Conservation (phyloP, 140 eudicot species). For the Cichorium intybus region DNA sequence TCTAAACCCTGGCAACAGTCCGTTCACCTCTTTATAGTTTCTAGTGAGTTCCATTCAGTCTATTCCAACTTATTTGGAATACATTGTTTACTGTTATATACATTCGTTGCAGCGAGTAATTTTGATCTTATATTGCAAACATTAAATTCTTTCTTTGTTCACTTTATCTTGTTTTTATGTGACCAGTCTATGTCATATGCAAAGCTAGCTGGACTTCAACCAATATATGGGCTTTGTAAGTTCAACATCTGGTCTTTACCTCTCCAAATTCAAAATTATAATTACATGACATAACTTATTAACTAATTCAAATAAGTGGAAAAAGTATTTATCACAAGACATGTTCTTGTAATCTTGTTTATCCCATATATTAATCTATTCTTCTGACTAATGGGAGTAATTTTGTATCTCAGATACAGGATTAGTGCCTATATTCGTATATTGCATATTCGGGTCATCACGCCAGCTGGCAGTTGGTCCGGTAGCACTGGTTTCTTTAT, state of each 20-base stretch:
- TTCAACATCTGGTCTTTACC: slow-evolving; percentile 4
- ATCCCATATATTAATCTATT: slow-evolving; percentile 14
- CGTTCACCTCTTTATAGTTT: no score
- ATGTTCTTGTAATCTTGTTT: no score
- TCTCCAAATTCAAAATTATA: background rate
- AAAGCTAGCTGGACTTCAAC: slow-evolving; percentile 96
- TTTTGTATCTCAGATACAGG: slow-evolving; percentile 64
- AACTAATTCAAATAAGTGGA: background rate
- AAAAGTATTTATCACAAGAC: background rate
- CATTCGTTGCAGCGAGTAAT: background rate
- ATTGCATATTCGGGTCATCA: slow-evolving; percentile 91
- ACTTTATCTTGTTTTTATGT: slow-evolving; percentile 15
- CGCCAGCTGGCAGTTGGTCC: slow-evolving; percentile 99
- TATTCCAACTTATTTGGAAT: slow-evolving; percentile 18
- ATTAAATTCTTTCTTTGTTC: background rate
- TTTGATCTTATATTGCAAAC: background rate
- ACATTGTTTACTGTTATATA: background rate
- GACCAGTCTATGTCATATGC: slow-evolving; percentile 96
- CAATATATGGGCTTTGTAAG: slow-evolving; percentile 99
- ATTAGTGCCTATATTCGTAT: slow-evolving; percentile 86
- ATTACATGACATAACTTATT: slow-evolving; percentile 3
- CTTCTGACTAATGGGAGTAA: slow-evolving; percentile 1
- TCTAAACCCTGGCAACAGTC: background rate
- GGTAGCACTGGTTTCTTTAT: slow-evolving; percentile 84
- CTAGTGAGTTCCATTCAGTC: no score